Evolutionary conservation across 176 grass and related monocot genomes (phyloP).

Genomic region (Bonia amplexicaulis): DNA sequence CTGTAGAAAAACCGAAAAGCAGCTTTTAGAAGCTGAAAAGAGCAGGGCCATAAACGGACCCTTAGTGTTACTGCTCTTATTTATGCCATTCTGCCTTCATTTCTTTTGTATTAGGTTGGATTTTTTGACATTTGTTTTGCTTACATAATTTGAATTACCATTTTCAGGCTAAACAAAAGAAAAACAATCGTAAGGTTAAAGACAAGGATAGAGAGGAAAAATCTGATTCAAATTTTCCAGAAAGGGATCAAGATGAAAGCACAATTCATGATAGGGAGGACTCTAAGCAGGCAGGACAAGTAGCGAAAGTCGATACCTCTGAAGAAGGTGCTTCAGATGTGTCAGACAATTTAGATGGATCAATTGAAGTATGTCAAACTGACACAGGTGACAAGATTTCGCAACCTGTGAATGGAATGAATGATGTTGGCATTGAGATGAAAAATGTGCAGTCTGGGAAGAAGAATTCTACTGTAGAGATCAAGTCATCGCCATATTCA

Average conservation of each 20-base stretch:
- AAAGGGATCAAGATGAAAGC: constrained; percentile 45
- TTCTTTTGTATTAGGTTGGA: background rate
- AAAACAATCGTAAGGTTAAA: constrained; percentile 70
- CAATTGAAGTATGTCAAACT: constrained; percentile 38
- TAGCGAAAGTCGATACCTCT: constrained; percentile 38
- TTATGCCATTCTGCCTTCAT: background rate
- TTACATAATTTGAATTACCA: constrained; percentile 5
- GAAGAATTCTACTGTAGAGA: constrained; percentile 40
- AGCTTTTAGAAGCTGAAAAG: too few species aligned
- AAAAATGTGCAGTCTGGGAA: constrained; percentile 50
- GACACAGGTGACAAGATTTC: constrained; percentile 33
- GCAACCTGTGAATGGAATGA: constrained; percentile 26
- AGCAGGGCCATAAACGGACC: too few species aligned
- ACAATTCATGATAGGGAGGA: constrained; percentile 38
- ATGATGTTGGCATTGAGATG: constrained; percentile 28
- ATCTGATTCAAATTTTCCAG: constrained; percentile 36
- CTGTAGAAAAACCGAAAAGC: too few species aligned
- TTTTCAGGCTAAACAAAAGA: constrained; percentile 74
- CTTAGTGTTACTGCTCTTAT: background rate
- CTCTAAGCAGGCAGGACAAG: constrained; percentile 40
- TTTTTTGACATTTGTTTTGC: background rate
- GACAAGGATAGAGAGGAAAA: constrained; percentile 70
- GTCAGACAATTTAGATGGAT: constrained; percentile 44
- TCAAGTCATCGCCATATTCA: constrained; percentile 48
- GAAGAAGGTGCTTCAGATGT: constrained; percentile 62